These are phyloP conservation scores for Talaromyces sp. DNA, from an alignment of 2,329 filamentous ascomycete species.

Conservation along the genomic window DNA sequence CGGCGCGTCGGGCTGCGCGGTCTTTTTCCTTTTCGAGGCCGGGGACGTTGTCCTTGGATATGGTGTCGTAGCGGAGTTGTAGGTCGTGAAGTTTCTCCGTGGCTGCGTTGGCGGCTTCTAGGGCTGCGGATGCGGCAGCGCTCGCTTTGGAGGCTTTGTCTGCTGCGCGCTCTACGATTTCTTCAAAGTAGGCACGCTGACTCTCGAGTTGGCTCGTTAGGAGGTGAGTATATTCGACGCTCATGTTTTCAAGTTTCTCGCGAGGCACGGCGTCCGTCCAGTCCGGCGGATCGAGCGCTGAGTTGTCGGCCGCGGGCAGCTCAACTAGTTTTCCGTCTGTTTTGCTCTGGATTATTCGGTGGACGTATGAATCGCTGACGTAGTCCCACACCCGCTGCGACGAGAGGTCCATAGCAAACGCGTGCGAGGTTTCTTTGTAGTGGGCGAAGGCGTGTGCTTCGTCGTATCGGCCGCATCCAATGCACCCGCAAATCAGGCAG, in stretches of 20 bases:
- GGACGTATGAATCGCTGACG: conserved; percentile 89
- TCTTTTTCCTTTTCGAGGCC: conserved; percentile 68
- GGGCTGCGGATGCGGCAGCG: conserved; percentile 48
- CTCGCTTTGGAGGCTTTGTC: conserved; percentile 80
- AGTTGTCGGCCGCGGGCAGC: conserved; percentile 59
- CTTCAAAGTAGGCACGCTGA: conserved; percentile 90
- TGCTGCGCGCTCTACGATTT: conserved; percentile 79
- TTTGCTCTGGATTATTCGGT: conserved; percentile 90
- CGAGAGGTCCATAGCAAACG: conserved; percentile 86
- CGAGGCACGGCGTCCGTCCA: conserved; percentile 44
- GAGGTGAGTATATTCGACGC: conserved; percentile 89
- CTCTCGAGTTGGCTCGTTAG: conserved; percentile 89
- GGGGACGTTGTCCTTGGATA: conserved; percentile 57
- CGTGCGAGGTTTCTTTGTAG: conserved; percentile 84
- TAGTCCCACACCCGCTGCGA: conserved; percentile 99
- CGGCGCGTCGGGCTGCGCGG: conserved; percentile 63
- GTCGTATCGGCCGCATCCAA: conserved; percentile 93
- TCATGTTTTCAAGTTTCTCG: conserved; percentile 71
- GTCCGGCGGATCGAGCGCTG: conserved; percentile 38
- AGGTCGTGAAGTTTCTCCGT: conserved; percentile 53
- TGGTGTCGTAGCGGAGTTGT: conserved; percentile 49
- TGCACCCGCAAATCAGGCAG: conserved; percentile 85
- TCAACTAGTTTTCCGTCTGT: conserved; percentile 89
- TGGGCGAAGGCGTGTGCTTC: conserved; percentile 89
- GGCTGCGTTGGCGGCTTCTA: conserved; percentile 62